Evolutionary conservation across 75 land plant genomes (phyloP), one percentile per base, ranked within the genome.

Genomic region (Picea glauca): DNA sequence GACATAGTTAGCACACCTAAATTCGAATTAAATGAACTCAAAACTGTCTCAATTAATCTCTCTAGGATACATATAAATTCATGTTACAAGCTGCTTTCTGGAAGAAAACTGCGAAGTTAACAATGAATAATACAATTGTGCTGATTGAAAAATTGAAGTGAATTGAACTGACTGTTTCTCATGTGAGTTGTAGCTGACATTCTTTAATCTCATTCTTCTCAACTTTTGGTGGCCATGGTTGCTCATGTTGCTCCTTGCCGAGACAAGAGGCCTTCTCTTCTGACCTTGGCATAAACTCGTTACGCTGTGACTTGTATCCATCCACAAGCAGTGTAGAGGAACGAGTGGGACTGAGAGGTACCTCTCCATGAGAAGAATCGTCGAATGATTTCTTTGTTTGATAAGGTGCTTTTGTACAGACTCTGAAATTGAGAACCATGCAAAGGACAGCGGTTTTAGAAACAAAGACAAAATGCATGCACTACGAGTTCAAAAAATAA

Each of bases 391-490:
- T 75, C 59, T 75, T 57, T 30, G 76, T 54, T 57, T 26, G 76
- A 58, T 75, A 75, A 26, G 76, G 76, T 57, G 76, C 76, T 14
- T 54, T 58, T 26, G 76, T 75, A 56, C 23, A 23, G 76, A 75
- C 76, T 26, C 76, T 75, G 76, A 31, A 75, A 58, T 12, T 75
- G 30, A 14, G 59, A 23, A 58, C 13, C 76, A 26, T 14, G 6
- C 54, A 31, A 57, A 75, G 59, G 60, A 72, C 21, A 5, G 17
- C 5, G 12, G 30, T 26, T 56, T 54, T 26, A 75, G 32, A 56
- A 75, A 13, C 0, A 58, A 20, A 75, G 38, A 46, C 58, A n/a
- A 57, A 21, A 3, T 57, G 5, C 58, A 54, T 20, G 30, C 32
- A 50, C 26, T 46, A 74, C 23, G 23, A 21, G 26, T 23, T 57